phyloP scores from a whole-genome alignment of 495 filamentous ascomycete genomes.

The Parathielavia appendiculata region DNA sequence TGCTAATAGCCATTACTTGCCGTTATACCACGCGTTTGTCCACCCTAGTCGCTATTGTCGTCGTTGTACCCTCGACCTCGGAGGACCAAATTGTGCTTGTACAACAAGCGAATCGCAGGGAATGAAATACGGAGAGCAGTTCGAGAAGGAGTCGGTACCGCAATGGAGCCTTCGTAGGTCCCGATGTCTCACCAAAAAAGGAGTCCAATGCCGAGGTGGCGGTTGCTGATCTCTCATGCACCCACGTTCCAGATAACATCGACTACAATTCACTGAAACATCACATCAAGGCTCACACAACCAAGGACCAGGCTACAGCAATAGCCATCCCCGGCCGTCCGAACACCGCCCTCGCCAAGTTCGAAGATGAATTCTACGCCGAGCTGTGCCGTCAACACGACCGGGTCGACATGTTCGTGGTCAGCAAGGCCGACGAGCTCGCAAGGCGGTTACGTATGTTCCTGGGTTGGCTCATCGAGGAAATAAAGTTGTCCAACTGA shows the following conservation, averaged over 20 bases:
- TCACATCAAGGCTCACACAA: constrained; percentile 65
- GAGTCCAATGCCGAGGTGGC: not conserved
- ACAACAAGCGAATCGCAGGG: constrained; percentile 1
- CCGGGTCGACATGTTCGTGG: constrained; percentile 63
- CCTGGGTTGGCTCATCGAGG: no score
- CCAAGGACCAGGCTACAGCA: constrained; percentile 54
- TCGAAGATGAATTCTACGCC: constrained; percentile 58
- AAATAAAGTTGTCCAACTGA: not conserved
- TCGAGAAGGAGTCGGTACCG: constrained; percentile 78
- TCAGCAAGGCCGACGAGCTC: constrained; percentile 66
- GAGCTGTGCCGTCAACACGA: constrained; percentile 61
- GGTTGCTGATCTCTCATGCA: not conserved
- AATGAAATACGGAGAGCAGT: constrained; percentile 68
- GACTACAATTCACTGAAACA: constrained; percentile 74
- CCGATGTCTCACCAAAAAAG: constrained; percentile 16
- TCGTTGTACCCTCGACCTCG: not conserved
- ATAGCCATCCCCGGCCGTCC: constrained; percentile 60
- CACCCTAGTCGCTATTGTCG: not conserved
- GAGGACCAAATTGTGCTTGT: not conserved
- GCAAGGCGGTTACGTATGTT: constrained; percentile 53
- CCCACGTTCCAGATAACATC: constrained; percentile 51
- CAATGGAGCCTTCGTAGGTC: constrained; percentile 78
- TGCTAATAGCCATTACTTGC: not conserved
- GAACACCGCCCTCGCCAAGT: constrained; percentile 46
- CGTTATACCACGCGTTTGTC: not conserved